Conservation (phyloP, 345 rosid genomes). For the Acer negundo region DNA sequence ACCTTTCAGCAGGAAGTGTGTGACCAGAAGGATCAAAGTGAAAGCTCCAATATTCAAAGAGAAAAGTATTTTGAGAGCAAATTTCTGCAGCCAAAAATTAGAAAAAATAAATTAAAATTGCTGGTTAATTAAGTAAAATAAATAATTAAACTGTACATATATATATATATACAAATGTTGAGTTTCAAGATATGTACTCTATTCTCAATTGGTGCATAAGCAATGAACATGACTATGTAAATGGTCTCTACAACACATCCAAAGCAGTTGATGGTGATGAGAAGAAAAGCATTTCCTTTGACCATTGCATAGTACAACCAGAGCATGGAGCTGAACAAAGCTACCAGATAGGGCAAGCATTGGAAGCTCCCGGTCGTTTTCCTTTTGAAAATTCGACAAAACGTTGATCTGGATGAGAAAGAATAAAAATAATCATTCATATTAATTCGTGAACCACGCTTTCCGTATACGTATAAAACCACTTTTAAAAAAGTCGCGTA, state of each 20-base stretch:
- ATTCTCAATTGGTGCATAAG: conserved; percentile 52
- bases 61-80: conserved; percentile 51
- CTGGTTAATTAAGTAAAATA: neutral
- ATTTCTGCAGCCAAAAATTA: conserved; percentile 40
- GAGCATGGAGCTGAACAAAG: conserved; percentile 86
- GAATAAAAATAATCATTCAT: neutral
- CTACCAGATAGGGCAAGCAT: conserved; percentile 83
- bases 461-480: no score
- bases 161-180: no score
- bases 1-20: conserved; percentile 39
- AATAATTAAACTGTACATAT: neutral
- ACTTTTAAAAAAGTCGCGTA: no score
- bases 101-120: neutral
- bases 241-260: conserved; percentile 74
- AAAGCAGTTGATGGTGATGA: conserved; percentile 80
- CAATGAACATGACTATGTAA: conserved; percentile 61
- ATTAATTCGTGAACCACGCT: no score
- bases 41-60: conserved; percentile 59
- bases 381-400: conserved; percentile 61
- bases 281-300: conserved; percentile 60
- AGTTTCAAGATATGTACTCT: conserved; percentile 41
- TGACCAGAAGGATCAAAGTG: conserved; percentile 43
- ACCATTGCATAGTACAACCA: conserved; percentile 86
- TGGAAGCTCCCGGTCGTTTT: conserved; percentile 80
- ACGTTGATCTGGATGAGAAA: conserved; percentile 63